These are phyloP conservation scores for Gypsophila paniculata DNA, from an alignment of 179 eudicot species.

Conservation along the genomic window DNA sequence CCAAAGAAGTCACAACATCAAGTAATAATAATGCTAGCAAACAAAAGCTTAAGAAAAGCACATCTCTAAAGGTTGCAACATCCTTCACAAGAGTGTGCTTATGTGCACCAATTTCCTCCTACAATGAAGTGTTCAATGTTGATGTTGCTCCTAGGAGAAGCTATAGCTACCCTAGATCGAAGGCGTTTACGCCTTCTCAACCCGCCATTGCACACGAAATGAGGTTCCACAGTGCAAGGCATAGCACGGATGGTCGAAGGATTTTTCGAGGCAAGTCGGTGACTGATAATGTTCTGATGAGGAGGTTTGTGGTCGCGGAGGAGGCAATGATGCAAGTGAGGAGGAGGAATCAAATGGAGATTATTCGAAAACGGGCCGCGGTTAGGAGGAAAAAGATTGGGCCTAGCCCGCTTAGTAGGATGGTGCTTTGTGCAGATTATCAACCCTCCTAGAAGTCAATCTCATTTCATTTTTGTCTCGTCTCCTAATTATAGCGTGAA, in stretches of 20 bases:
- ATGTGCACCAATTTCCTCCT: conserved; percentile 82
- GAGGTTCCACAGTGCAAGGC: conserved; percentile 46
- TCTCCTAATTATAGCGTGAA: background rate
- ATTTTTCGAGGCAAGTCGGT: conserved; percentile 82
- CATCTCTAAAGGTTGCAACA: conserved; percentile 68
- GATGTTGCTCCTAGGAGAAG: conserved; percentile 78
- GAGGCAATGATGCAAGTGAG: conserved; percentile 82
- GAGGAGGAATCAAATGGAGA: conserved; percentile 76
- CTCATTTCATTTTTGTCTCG: background rate
- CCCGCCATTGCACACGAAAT: conserved; percentile 25
- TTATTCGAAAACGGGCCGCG: conserved; percentile 58
- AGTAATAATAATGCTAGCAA: conserved; percentile 31
- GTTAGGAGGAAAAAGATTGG: conserved; percentile 68
- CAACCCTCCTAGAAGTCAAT: background rate
- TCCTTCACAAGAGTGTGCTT: conserved; percentile 76
- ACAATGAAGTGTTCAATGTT: conserved; percentile 62
- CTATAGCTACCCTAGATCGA: conserved; percentile 71
- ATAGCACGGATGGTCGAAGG: conserved; percentile 57
- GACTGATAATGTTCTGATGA: conserved; percentile 80
- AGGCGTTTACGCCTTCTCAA: conserved; percentile 25
- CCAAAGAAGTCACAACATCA: conserved; percentile 35
- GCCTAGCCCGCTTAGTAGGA: conserved; percentile 77
- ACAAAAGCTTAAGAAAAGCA: conserved; percentile 55
- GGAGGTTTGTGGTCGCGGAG: conserved; percentile 80
- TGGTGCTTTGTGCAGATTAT: conserved; percentile 53